Conservation (phyloP, 371 early-diverging fungal genomes). For the Gilbertella persicaria region DNA sequence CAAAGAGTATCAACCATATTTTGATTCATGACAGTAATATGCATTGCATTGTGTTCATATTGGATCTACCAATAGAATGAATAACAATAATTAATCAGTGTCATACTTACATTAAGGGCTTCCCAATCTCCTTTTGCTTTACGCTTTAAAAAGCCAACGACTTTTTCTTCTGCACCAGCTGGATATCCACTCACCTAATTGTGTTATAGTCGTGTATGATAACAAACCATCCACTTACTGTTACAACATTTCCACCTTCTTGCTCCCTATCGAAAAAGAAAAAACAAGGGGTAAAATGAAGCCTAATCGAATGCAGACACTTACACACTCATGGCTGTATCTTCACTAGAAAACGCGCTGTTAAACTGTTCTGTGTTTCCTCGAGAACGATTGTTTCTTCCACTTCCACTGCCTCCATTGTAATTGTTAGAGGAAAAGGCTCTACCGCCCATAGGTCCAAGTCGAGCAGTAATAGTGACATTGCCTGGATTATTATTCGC, state of each 20-base stretch:
- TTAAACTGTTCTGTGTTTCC: slow-evolving; percentile 28
- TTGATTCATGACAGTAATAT: slow-evolving; percentile 29
- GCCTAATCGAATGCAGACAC: background rate
- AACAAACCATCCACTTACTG: slow-evolving; percentile 13
- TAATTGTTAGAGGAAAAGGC: slow-evolving; percentile 16
- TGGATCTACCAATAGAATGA: slow-evolving; percentile 11
- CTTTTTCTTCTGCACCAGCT: slow-evolving; percentile 32
- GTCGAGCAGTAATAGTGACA: slow-evolving; percentile 30
- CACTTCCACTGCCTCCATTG: background rate
- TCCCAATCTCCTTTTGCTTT: slow-evolving; percentile 43
- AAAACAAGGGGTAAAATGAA: background rate
- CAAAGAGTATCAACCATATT: slow-evolving; percentile 23
- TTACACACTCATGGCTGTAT: slow-evolving; percentile 39
- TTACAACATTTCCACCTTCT: slow-evolving; percentile 12
- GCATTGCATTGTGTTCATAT: slow-evolving; percentile 15
- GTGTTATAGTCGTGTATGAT: too few relatives aligned
- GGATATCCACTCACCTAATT: slow-evolving; percentile 45
- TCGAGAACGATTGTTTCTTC: slow-evolving; percentile 8
- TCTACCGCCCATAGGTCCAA: slow-evolving; percentile 32
- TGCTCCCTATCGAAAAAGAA: slow-evolving; percentile 11
- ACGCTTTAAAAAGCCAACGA: slow-evolving; percentile 35
- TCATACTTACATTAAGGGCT: slow-evolving; percentile 29
- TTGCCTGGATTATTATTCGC: slow-evolving; percentile 6
- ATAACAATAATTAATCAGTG: background rate
- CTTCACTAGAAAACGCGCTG: slow-evolving; percentile 40